phyloP scores from a whole-genome alignment of 2,329 filamentous ascomycete genomes.

The Sporothrix dimorphospora region DNA sequence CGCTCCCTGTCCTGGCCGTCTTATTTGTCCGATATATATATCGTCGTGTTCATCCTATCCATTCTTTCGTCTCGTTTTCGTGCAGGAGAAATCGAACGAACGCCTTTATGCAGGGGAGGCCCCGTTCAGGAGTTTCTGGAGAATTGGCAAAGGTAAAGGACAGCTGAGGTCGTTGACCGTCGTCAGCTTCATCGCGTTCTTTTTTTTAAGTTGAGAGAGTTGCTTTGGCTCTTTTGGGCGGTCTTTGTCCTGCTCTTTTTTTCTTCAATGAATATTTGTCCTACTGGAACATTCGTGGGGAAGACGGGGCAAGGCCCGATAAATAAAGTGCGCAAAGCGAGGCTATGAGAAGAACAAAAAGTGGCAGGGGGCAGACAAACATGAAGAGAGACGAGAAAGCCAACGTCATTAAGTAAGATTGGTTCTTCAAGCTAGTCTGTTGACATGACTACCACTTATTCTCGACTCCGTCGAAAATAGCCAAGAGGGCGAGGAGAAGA shows the following conservation, averaged over 20 bases:
- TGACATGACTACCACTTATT: neutral
- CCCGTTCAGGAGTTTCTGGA: neutral
- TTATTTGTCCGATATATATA: neutral
- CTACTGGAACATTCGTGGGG: constrained; percentile 27
- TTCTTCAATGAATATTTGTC: neutral
- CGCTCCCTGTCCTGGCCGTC: neutral
- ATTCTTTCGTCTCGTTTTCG: neutral
- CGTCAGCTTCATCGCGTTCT: neutral
- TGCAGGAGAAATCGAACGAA: neutral
- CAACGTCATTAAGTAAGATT: neutral
- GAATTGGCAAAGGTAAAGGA: neutral
- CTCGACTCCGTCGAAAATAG: neutral
- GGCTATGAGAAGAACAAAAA: neutral
- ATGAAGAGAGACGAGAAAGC: neutral
- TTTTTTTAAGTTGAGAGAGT: neutral
- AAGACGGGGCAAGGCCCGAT: constrained; percentile 6
- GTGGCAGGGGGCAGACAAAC: neutral
- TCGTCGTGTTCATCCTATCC: neutral
- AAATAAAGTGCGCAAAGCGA: neutral
- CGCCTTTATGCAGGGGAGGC: neutral
- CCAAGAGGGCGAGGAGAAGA: neutral
- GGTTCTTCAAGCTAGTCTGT: neutral
- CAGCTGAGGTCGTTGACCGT: neutral
- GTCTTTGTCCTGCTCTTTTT: neutral
- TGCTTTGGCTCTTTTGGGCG: neutral